phyloP scores from a whole-genome alignment of 169 alveolate genomes.

The Besnoitia besnoiti region DNA sequence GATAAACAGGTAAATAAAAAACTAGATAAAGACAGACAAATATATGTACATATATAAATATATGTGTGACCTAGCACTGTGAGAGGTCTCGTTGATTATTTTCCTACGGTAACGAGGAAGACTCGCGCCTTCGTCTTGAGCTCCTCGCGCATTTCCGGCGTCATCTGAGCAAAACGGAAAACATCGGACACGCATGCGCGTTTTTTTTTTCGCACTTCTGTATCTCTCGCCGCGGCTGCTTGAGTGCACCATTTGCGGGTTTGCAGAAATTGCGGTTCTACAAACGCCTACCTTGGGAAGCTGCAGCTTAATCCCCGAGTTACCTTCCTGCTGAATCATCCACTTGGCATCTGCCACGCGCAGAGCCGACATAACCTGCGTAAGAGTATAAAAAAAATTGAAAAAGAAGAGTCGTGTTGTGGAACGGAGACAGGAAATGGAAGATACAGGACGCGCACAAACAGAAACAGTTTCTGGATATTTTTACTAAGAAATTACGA shows the following conservation, averaged over 20 bases:
- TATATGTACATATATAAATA: too few relatives aligned
- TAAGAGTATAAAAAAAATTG: too few relatives aligned
- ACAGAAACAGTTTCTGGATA: too few relatives aligned
- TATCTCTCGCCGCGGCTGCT: background rate
- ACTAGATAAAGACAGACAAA: too few relatives aligned
- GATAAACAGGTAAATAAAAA: too few relatives aligned
- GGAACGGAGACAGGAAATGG: background rate
- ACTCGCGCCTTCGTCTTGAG: slow-evolving; percentile 27
- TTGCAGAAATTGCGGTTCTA: background rate
- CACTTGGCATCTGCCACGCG: slow-evolving; percentile 30
- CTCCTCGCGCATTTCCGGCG: slow-evolving; percentile 32
- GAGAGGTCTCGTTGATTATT: background rate
- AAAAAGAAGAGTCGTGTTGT: too few relatives aligned
- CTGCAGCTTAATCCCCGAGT: background rate
- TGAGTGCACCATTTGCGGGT: background rate
- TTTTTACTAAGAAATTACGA: too few relatives aligned
- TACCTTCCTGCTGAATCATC: slow-evolving; percentile 6
- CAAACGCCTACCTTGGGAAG: background rate
- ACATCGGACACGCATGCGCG: background rate
- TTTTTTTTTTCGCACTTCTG: background rate
- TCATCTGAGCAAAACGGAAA: background rate
- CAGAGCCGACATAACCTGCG: slow-evolving; percentile 34
- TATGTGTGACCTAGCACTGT: too few relatives aligned
- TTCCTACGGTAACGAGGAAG: background rate
- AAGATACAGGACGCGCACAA: too few relatives aligned